Percentiles rank a stretch among this genome's conserved stretches.
phyloP scores from a whole-genome alignment of 768 basidiomycete genomes.

The Mycena leptocephala region DNA sequence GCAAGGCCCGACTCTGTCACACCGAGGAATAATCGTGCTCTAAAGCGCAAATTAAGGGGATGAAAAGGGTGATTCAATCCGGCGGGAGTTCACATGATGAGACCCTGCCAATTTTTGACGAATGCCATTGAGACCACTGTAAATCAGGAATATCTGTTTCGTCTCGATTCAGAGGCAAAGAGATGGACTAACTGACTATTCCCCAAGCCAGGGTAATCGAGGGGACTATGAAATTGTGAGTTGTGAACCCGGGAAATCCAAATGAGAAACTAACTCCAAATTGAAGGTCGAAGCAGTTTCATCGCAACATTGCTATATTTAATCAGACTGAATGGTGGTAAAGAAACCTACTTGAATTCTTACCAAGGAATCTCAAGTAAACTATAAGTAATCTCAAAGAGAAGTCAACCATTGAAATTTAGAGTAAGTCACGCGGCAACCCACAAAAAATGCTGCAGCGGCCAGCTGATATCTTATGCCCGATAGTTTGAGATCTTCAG shows the following conservation, averaged over 20 bases:
- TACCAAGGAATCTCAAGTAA: constrained; percentile 47
- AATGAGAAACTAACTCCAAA: constrained; percentile 41
- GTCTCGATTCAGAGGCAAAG: background rate
- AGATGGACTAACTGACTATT: constrained; percentile 40
- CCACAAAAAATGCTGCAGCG: constrained; percentile 48
- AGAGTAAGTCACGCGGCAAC: background rate
- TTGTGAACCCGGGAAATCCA: background rate
- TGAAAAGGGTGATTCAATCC: constrained; percentile 36
- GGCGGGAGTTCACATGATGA: constrained; percentile 51
- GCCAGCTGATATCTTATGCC: constrained; percentile 46
- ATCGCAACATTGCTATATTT: constrained; percentile 42
- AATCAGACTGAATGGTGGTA: background rate
- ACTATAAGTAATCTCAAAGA: constrained; percentile 43
- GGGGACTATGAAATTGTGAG: constrained; percentile 30
- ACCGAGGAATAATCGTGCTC: constrained; percentile 45
- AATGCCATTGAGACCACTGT: constrained; percentile 47
- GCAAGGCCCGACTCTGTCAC: constrained; percentile 44
- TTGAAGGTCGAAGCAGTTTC: constrained; percentile 44
- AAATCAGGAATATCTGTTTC: background rate
- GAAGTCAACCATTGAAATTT: background rate
- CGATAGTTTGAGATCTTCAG: constrained; percentile 47
- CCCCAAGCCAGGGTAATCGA: constrained; percentile 46
- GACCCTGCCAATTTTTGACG: constrained; percentile 42
- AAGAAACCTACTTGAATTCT: background rate
- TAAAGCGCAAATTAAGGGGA: constrained; percentile 45